phyloP scores from a whole-genome alignment of 2,329 filamentous ascomycete genomes.

The Mycosphaerella sp. region DNA sequence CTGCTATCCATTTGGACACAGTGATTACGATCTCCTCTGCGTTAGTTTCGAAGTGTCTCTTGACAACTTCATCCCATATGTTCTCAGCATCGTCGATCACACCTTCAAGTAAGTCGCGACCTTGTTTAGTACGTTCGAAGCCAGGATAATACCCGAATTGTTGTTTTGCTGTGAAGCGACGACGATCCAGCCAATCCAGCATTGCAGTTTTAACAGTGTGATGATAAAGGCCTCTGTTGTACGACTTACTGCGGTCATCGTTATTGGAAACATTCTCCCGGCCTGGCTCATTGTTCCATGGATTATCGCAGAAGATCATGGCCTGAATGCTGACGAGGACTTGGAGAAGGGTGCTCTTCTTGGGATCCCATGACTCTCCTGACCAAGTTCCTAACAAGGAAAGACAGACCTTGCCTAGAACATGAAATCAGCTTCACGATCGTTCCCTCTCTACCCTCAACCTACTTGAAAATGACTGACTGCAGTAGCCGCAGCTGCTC shows the following conservation, averaged over 20 bases:
- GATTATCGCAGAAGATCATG: conserved; percentile 52
- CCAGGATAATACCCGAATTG: too few relatives aligned
- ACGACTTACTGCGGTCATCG: conserved; percentile 20
- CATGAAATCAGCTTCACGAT: neutral
- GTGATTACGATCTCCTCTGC: conserved; percentile 11
- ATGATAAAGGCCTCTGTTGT: conserved; percentile 28
- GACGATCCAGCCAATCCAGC: conserved; percentile 31
- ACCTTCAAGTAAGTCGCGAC: too few relatives aligned
- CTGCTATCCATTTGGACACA: conserved; percentile 9
- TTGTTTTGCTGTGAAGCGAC: neutral
- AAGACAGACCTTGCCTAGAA: conserved; percentile 47
- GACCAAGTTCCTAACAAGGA: conserved; percentile 54
- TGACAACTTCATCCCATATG: conserved; percentile 16
- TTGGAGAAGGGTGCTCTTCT: conserved; percentile 51
- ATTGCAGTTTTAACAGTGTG: conserved; percentile 33
- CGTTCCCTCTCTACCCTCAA: too few relatives aligned
- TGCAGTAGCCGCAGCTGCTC: too few relatives aligned
- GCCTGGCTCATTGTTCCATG: conserved; percentile 50
- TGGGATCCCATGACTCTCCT: conserved; percentile 41
- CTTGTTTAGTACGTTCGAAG: too few relatives aligned
- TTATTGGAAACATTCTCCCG: conserved; percentile 19
- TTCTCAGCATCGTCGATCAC: neutral
- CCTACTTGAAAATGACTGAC: too few relatives aligned
- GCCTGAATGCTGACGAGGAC: conserved; percentile 49
- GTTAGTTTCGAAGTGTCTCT: conserved; percentile 12